Conservation (phyloP, 2,329 filamentous ascomycete genomes). For the Mycosphaerella sp. region DNA sequence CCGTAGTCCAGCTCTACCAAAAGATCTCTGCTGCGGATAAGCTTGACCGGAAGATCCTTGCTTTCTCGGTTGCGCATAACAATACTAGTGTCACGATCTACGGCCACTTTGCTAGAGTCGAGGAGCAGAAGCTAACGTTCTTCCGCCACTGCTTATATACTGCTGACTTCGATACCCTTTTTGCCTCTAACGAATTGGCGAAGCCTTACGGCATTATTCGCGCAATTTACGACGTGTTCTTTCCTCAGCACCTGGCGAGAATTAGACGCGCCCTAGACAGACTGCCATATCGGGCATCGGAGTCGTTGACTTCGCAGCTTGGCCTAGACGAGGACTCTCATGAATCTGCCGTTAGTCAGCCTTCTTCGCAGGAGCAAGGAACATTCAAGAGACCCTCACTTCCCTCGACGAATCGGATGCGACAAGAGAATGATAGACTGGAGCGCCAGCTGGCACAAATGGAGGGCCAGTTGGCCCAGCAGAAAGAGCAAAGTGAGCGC, state of each 20-base stretch:
- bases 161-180: not conserved
- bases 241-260: slow-evolving; percentile 1
- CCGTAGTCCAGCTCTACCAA: slow-evolving; percentile 16
- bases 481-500: not conserved
- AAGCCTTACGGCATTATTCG: not conserved
- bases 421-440: slow-evolving; percentile 5
- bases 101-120: not conserved
- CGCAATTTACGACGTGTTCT: not conserved
- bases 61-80: slow-evolving; percentile 15
- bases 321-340: slow-evolving; percentile 1
- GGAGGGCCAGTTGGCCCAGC: not conserved
- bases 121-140: not conserved
- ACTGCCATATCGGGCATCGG: not conserved
- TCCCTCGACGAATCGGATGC: not conserved
- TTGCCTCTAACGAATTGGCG: not conserved
- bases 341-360: not conserved
- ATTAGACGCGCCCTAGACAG: not conserved
- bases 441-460: not conserved
- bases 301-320: slow-evolving; percentile 7
- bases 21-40: slow-evolving; percentile 2
- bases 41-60: slow-evolving; percentile 11
- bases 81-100: slow-evolving; percentile 14
- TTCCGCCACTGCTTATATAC: not conserved
- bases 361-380: slow-evolving; percentile 2
- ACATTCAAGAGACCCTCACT: not conserved